Evolutionary conservation across 75 land plant species (phyloP), one percentile per base, ranked within the genome.

Genomic region (Picea sitchensis): DNA sequence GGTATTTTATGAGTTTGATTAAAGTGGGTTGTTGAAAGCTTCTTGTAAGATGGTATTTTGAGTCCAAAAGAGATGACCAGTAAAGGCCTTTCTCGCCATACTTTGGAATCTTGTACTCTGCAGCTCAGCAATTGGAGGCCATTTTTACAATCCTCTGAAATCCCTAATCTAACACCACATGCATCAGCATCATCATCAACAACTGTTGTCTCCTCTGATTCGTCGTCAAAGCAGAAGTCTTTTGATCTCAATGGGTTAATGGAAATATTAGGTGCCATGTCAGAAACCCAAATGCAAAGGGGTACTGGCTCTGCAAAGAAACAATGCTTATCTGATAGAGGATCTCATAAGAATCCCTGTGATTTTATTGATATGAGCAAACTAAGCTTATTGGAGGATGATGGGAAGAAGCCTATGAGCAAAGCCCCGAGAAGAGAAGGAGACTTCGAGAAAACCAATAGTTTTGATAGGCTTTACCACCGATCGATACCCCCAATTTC

Each of bases 91-190:
- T 23, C 62, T 17, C 83, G 73, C 77, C 65, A 69, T 60, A 63
- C 81, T 23, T 58, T 93, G 34, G 96, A 91, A 14, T 79, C 90
- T 0, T 89, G 91, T 79, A 82, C 92, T 2, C 61, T 79, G 83
- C 88, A 93, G 84, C 90, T 93, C 78, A 83, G 81, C 60, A 31
- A 58, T 26, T 93, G 96, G 96, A 84, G 81, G 30, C 96, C 96
- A n/a, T 93, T 93, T 76, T 82, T 85, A 13, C 23, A 65, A 64
- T 78, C 47, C 44, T 20, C 87, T 67, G 75, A 71, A 64, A 54
- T 82, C 71, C 68, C 58, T 61, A 41, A 81, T 81, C 78, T 59
- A 30, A 82, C 81, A 23, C 60, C 57, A 65, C 14, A 77, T 74
- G 56, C 44, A 3, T 1, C 76, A 47, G 41, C 14, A 36, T 23